These are phyloP conservation scores for Mortierella alpina DNA, from an alignment of 192 early-diverging fungal genomes.

Conservation along the genomic window DNA sequence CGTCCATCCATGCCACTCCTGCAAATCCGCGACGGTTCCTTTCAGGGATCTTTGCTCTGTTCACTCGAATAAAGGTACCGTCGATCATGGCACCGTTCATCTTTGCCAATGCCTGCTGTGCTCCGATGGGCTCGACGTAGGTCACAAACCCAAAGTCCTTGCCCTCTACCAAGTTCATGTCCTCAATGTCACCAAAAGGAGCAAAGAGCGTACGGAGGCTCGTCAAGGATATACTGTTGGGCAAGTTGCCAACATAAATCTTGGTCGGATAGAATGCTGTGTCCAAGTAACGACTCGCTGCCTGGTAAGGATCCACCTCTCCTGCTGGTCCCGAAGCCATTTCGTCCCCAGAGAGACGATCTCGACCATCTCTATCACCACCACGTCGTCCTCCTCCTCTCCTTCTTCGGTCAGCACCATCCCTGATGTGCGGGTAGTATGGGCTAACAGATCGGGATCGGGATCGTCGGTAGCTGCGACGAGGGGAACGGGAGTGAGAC, in stretches of 20 bases:
- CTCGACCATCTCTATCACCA: constrained; percentile 26
- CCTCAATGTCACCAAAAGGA: constrained; percentile 53
- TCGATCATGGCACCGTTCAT: constrained; percentile 40
- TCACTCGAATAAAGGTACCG: constrained; percentile 36
- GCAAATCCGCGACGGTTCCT: constrained; percentile 64
- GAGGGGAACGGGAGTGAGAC: constrained; percentile 37
- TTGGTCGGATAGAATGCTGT: constrained; percentile 65
- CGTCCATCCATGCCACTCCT: constrained; percentile 64
- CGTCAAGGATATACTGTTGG: constrained; percentile 38
- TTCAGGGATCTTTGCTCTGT: constrained; percentile 65
- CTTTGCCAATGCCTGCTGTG: constrained; percentile 53
- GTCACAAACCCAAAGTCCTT: constrained; percentile 62
- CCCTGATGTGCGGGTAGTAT: constrained; percentile 29
- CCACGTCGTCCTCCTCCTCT: constrained; percentile 27
- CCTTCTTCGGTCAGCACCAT: constrained; percentile 20
- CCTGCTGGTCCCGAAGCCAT: constrained; percentile 19
- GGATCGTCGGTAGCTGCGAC: constrained; percentile 30
- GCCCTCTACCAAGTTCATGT: constrained; percentile 57
- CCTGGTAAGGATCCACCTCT: constrained; percentile 49
- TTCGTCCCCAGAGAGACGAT: constrained; percentile 34
- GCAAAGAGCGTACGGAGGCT: constrained; percentile 46
- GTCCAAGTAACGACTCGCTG: constrained; percentile 61
- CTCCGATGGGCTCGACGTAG: constrained; percentile 43
- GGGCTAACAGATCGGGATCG: constrained; percentile 45
- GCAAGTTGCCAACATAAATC: constrained; percentile 62